Percentiles rank a stretch among this genome's conserved stretches.
Evolutionary conservation across 2,329 filamentous ascomycete genomes (phyloP).

Genomic region (Fusarium torreyae): DNA sequence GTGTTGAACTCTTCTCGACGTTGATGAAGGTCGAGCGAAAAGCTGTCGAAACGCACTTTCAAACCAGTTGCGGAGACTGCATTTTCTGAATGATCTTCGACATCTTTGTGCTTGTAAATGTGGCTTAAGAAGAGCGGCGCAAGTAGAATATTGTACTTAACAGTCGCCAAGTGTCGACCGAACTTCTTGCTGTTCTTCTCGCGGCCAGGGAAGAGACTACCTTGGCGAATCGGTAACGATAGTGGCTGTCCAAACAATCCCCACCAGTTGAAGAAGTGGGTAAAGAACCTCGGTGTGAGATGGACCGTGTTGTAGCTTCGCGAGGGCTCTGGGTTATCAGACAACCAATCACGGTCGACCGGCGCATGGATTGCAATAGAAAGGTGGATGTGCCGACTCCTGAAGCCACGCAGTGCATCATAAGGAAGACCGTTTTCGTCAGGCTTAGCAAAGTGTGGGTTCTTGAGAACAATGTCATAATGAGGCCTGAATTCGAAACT

Average conservation of each 20-base stretch:
- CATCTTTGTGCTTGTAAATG: constrained; percentile 98
- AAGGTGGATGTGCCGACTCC: constrained; percentile 96
- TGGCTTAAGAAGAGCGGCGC: constrained; percentile 96
- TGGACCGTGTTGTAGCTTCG: constrained; percentile 97
- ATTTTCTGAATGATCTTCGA: constrained; percentile 83
- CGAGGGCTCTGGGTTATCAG: constrained; percentile 80
- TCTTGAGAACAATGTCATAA: constrained; percentile 89
- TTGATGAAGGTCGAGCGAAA: constrained; percentile 97
- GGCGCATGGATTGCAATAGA: constrained; percentile 93
- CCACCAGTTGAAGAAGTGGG: constrained; percentile 99
- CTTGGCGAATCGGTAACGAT: constrained; percentile 94
- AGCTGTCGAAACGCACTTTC: constrained; percentile 95
- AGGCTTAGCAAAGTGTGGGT: constrained; percentile 79
- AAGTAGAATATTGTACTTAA: constrained; percentile 95
- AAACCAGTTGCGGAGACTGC: constrained; percentile 94
- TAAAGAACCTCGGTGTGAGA: constrained; percentile 95
- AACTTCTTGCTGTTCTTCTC: constrained; percentile 99
- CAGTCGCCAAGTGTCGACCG: constrained; percentile 94
- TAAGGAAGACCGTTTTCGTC: constrained; percentile 73
- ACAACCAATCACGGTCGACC: constrained; percentile 87
- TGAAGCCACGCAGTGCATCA: constrained; percentile 96
- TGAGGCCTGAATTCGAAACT: constrained; percentile 93
- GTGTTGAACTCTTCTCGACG: constrained; percentile 92
- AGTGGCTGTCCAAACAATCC: constrained; percentile 95
- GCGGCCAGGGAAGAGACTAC: constrained; percentile 88